Conservation (phyloP, 805 yeast species). For the Yarrowia divulgata region DNA sequence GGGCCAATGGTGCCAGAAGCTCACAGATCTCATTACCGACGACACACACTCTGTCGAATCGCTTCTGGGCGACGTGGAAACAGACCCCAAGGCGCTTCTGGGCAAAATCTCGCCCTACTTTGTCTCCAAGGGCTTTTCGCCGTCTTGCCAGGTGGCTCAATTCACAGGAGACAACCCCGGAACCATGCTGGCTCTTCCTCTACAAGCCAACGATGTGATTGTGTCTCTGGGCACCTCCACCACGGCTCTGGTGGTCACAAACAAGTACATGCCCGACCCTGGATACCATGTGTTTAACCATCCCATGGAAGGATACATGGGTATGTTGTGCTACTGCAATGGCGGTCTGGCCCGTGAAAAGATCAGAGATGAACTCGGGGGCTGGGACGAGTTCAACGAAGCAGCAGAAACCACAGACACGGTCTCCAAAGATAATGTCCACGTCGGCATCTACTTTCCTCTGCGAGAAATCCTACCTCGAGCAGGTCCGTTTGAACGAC, state of each 20-base stretch:
- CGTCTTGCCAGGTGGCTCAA: conserved; percentile 65
- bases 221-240: conserved; percentile 92
- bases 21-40: conserved; percentile 55
- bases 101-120: conserved; percentile 66
- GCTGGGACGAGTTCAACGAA: conserved; percentile 48
- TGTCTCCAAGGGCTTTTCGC: conserved; percentile 62
- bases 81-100: conserved; percentile 44
- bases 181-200: conserved; percentile 82
- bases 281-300: conserved; percentile 87
- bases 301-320: conserved; percentile 88
- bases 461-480: conserved; percentile 86
- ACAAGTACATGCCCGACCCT: conserved; percentile 76
- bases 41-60: conserved; percentile 38
- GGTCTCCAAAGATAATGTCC: conserved; percentile 49
- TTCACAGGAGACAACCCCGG: conserved; percentile 94
- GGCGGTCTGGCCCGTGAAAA: conserved; percentile 85
- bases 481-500: conserved; percentile 60
- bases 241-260: conserved; percentile 81
- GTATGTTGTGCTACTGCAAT: conserved; percentile 93
- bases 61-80: conserved; percentile 62
- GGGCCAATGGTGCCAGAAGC: conserved; percentile 61
- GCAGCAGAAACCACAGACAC: conserved; percentile 40
- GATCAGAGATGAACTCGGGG: conserved; percentile 42
- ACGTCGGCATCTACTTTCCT: conserved; percentile 84
- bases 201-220: conserved; percentile 75